Base-by-base conservation (phyloP, 1,284 basidiomycete genomes). In the Puccinia horiana region DNA sequence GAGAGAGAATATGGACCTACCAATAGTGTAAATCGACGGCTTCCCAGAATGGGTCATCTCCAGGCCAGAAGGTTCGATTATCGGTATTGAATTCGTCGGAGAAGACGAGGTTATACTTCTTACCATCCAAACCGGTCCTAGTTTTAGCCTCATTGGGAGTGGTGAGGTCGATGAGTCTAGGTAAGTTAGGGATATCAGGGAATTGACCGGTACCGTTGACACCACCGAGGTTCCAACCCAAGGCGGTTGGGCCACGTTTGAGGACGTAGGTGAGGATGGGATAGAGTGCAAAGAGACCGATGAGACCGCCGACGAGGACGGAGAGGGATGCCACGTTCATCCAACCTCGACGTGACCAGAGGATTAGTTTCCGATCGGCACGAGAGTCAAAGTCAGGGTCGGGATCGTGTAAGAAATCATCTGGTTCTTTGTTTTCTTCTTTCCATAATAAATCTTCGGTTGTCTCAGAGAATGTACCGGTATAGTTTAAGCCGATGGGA, bases 61-160 rank as follows among this genome's bases (percentile, higher is more conserved):
- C 89, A 18, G 88, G 88, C 83, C 88, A 90, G 84, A 91, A 91
- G 0, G 88, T 89, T 72, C 90, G 86, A 9, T 94, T 95, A 44
- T 92, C 91, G 8, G 85, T 88, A 74, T 96, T 91, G 87, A 97
- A 97, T 87, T 98, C 96, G 87, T 98, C 96, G 82, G 92, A 94
- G 87, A 95, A 96, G 1, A 95, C 92, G 44, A 98, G 90, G 32
- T 87, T 84, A 79, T 86, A 87, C 23, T 52, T 65, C 47, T 84
- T 63, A 40, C 80, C 80, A 76, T 95, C 93, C 11, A 90, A 88
- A 29, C 91, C 92, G 6, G 87, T 89, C 37, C 90, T 89, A 35
- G 85, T 87, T 83, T 87, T 86, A 9, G 89, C 93, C 40, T 88
- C 88, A 26, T 87, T 82, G 2, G 92, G 92, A 0, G 93, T 95